Percentiles rank a stretch among this genome's conserved stretches.
These are phyloP conservation scores for Aegilops sharonensis DNA, from an alignment of 176 grass and related monocot species.

Conservation along the genomic window DNA sequence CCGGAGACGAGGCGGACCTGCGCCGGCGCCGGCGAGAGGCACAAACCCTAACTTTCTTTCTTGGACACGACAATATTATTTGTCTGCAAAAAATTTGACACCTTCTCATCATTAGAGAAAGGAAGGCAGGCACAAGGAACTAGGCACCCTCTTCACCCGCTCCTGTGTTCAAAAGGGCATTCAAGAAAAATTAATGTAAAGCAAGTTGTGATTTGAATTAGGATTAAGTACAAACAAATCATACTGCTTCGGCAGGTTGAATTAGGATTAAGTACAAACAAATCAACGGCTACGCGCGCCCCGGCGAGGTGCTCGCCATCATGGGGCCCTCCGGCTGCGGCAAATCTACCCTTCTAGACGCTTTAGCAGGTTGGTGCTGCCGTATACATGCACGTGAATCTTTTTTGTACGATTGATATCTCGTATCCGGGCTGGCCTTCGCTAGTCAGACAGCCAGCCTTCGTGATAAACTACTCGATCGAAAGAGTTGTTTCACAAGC, in stretches of 20 bases:
- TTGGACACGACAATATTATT: not conserved
- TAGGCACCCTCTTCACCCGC: not conserved
- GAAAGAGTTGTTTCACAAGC: not conserved
- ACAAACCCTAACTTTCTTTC: no score
- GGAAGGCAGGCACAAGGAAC: not conserved
- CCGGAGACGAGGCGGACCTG: no score
- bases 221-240: not conserved
- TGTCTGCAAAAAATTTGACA: not conserved
- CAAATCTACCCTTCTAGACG: slow-evolving; percentile 90
- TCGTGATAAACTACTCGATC: not conserved
- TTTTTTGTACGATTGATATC: not conserved
- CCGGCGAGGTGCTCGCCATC: slow-evolving; percentile 78
- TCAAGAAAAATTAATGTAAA: not conserved
- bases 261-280: not conserved
- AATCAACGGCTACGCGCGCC: slow-evolving; percentile 58
- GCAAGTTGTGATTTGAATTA: not conserved
- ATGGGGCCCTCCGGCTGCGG: slow-evolving; percentile 97
- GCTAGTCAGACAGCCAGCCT: not conserved
- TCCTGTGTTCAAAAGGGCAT: not conserved
- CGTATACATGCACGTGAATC: not conserved
- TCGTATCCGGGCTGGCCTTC: not conserved
- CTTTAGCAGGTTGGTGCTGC: slow-evolving; percentile 60
- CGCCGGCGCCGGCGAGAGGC: no score
- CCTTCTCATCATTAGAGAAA: no score
- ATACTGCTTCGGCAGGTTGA: not conserved